Evolutionary conservation across 169 alveolate genomes (phyloP), one percentile per base, ranked within the genome.

Genomic region (Eimeria tenella): DNA sequence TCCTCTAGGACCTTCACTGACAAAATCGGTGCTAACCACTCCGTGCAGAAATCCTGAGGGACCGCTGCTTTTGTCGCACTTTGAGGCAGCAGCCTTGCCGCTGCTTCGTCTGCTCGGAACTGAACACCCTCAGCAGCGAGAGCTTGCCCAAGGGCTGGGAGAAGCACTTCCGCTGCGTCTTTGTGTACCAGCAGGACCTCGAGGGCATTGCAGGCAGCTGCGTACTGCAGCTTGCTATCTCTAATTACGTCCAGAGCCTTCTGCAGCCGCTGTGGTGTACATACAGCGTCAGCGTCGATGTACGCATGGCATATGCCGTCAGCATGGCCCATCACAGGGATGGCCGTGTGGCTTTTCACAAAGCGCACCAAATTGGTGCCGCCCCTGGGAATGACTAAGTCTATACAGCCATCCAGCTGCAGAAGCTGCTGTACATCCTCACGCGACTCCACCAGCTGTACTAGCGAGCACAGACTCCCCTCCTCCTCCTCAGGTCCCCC

Each of bases 341-440:
- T 96, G 5, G 93, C 49, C 0, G 97, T 96, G 92, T 93, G 68
- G 83, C 81, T 75, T 93, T 95, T 63, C 77, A 96, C 93, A 86
- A 90, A 94, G 19, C 93, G 71, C 65, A 96, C 97, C 56, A 96
- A 93, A 21, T 90, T 88, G 0, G 95, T 95, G 88, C 97, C 93
- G 55, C 98, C 98, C 42, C 98, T 84, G 15, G 98, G 98, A 53
- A 96, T 94, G 42, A 96, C 97, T 42, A 96, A 79, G 93, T 96
- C 98, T 71, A 96, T 96, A 82, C 86, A 93, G 70, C 93, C 90
- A 90, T 94, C 95, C 88, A 94, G 89, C 81, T 56, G 71, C 87
- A 96, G 93, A 74, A 96, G 77, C 92, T 93, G 94, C 49, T 94
- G 77, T 5, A 95, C 96, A 4, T 96, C 97, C 4, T 95, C 94